Percentiles rank a stretch among this genome's conserved stretches.
Conservation (phyloP, 2,329 filamentous ascomycete species). For the Cercospora canescens region DNA sequence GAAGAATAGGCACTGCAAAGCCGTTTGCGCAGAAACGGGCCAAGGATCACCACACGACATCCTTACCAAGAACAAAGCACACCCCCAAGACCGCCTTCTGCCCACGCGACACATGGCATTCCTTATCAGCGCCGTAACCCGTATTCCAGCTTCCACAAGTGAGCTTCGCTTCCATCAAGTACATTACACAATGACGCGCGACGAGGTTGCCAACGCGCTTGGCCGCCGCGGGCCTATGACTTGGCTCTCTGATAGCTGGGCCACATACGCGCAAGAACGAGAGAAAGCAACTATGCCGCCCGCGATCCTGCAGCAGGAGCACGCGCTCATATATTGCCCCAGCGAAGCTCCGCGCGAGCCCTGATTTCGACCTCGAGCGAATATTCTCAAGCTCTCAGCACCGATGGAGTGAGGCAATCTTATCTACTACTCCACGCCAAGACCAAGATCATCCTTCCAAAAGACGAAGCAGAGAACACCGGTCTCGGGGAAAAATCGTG, state of each 20-base stretch:
- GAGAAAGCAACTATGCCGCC: background rate
- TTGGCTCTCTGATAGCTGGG: background rate
- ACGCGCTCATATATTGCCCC: background rate
- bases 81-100: background rate
- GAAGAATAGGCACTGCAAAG: background rate
- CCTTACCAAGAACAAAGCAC: background rate
- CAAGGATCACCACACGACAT: background rate
- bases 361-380: background rate
- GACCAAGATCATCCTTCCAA: background rate
- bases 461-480: background rate
- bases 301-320: background rate
- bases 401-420: background rate
- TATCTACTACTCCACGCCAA: background rate
- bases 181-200: conserved; percentile 6
- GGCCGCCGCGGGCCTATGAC: background rate
- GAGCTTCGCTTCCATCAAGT: background rate
- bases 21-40: background rate
- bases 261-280: background rate
- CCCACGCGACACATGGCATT: background rate
- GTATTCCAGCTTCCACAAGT: background rate
- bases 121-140: background rate
- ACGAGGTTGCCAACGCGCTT: conserved; percentile 6
- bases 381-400: background rate
- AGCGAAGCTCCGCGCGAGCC: background rate
- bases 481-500: background rate